phyloP scores from a whole-genome alignment of 2,329 filamentous ascomycete species.

The Aphanocladium album region DNA sequence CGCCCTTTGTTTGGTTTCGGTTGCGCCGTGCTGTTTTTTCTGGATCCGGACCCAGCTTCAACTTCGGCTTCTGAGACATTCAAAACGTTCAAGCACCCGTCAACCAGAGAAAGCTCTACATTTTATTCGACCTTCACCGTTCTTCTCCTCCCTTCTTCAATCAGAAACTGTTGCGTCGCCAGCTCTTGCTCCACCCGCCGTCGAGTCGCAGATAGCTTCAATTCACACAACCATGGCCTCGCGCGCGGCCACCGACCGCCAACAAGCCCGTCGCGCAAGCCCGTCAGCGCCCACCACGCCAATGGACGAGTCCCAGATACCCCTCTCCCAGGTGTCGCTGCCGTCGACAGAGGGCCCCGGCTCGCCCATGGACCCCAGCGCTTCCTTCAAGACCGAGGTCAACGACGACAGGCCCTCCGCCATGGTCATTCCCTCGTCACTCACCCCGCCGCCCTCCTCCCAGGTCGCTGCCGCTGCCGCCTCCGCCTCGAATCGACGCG shows the following conservation, averaged over 20 bases:
- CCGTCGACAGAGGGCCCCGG: slow-evolving; percentile 52
- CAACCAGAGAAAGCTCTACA: background rate
- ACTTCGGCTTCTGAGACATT: slow-evolving; percentile 3
- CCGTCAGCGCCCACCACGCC: slow-evolving; percentile 8
- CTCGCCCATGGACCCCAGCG: slow-evolving; percentile 45
- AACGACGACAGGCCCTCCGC: slow-evolving; percentile 41
- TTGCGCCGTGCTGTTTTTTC: background rate
- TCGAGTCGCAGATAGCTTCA: background rate
- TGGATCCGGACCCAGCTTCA: background rate
- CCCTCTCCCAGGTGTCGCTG: slow-evolving; percentile 47
- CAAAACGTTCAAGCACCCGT: background rate
- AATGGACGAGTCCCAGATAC: slow-evolving; percentile 1
- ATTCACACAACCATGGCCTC: background rate
- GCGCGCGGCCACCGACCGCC: slow-evolving; percentile 1
- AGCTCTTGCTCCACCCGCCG: background rate
- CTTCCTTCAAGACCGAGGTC: slow-evolving; percentile 46
- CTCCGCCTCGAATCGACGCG: slow-evolving; percentile 19
- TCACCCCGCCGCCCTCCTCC: slow-evolving; percentile 54
- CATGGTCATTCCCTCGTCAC: slow-evolving; percentile 52
- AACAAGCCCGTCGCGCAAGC: background rate
- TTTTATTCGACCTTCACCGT: background rate
- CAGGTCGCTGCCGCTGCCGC: slow-evolving; percentile 35
- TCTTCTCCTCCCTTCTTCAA: background rate
- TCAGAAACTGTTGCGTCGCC: background rate
- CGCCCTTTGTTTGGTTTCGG: slow-evolving; percentile 8